Conservation (phyloP, 352 stramenopile genomes). For the Phytopythium litorale region DNA sequence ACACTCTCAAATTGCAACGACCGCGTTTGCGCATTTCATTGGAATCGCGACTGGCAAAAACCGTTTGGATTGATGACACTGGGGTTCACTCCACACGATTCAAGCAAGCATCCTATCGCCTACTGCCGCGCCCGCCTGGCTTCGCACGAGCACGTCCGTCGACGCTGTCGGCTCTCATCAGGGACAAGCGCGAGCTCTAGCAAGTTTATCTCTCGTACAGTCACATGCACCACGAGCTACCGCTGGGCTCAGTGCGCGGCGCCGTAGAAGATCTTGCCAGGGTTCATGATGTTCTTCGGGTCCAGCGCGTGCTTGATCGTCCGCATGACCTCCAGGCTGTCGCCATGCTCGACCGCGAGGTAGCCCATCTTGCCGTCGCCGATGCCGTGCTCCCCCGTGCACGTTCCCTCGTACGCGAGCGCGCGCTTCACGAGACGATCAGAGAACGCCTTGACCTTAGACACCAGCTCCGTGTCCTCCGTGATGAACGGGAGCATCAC, state of each 20-base stretch:
- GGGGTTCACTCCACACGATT: background rate
- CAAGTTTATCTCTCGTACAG: background rate
- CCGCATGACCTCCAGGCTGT: slow-evolving; percentile 91
- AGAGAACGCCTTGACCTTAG: slow-evolving; percentile 88
- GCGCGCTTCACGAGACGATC: slow-evolving; percentile 78
- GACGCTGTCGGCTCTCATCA: background rate
- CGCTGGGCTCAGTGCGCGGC: slow-evolving; percentile 16
- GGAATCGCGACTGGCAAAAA: background rate
- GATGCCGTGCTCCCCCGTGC: slow-evolving; percentile 98
- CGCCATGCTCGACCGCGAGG: slow-evolving; percentile 88
- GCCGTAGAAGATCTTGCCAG: slow-evolving; percentile 94
- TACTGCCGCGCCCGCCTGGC: background rate
- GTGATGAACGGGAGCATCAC: slow-evolving; percentile 92
- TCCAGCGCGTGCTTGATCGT: slow-evolving; percentile 94
- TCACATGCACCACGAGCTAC: background rate
- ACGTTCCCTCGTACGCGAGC: slow-evolving; percentile 92
- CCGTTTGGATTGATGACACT: background rate
- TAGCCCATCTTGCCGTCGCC: slow-evolving; percentile 95
- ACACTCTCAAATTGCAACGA: background rate
- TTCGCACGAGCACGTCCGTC: slow-evolving; percentile 2
- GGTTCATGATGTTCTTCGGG: slow-evolving; percentile 96
- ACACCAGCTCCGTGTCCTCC: slow-evolving; percentile 82
- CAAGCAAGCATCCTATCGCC: background rate
- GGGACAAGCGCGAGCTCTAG: background rate
- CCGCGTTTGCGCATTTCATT: background rate